These are phyloP conservation scores for Aureobasidium sp. DNA, from an alignment of 2,329 filamentous ascomycete species.

Conservation along the genomic window DNA sequence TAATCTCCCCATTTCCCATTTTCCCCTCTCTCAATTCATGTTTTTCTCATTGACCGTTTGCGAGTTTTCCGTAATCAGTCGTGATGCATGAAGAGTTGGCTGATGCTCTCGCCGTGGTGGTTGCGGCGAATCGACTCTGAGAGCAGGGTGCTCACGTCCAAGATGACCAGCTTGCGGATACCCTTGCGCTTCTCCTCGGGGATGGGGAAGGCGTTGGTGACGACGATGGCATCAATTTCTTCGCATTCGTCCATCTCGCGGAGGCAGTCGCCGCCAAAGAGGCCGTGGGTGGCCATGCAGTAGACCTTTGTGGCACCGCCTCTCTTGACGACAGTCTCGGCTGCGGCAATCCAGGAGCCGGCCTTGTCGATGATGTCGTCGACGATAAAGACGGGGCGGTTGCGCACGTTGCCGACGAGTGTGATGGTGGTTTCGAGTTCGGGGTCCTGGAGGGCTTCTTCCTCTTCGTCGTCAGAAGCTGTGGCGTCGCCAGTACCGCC, in stretches of 20 bases:
- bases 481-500: slow-evolving; percentile 79
- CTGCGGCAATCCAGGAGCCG: slow-evolving; percentile 93
- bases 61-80: not conserved
- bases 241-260: slow-evolving; percentile 87
- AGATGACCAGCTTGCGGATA: slow-evolving; percentile 75
- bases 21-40: not conserved
- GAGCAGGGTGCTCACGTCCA: slow-evolving; percentile 82
- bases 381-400: slow-evolving; percentile 84
- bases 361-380: slow-evolving; percentile 99
- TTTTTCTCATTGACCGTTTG: not conserved
- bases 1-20: not conserved
- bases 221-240: slow-evolving; percentile 87
- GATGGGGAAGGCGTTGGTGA: slow-evolving; percentile 97
- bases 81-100: slow-evolving; percentile 42
- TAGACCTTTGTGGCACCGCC: slow-evolving; percentile 90
- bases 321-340: slow-evolving; percentile 91
- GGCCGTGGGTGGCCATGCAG: slow-evolving; percentile 92
- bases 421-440: slow-evolving; percentile 92
- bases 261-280: slow-evolving; percentile 85
- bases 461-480: slow-evolving; percentile 84
- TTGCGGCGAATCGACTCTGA: slow-evolving; percentile 92
- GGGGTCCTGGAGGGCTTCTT: slow-evolving; percentile 74
- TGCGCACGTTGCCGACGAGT: slow-evolving; percentile 87
- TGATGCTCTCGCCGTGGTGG: slow-evolving; percentile 85
- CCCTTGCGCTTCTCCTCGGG: slow-evolving; percentile 62